Conservation (phyloP, 805 yeast species). For the Metschnikowia kofuensis region DNA sequence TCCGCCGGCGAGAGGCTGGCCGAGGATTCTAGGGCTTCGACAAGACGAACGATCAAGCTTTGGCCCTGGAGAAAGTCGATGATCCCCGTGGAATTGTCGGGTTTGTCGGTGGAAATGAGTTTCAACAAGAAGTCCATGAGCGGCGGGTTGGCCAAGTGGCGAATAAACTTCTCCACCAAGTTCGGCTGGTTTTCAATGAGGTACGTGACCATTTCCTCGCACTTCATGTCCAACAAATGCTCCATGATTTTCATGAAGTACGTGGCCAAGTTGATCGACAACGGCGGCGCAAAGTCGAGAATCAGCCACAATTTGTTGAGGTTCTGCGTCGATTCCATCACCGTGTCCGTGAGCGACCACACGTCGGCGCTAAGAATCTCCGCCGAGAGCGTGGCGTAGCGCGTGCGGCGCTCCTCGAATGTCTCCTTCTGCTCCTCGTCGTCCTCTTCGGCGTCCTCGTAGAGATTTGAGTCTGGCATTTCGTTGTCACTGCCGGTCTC, state of each 20-base stretch:
- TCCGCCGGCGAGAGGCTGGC: slow-evolving; percentile 20
- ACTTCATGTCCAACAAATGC: slow-evolving; percentile 46
- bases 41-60: slow-evolving; percentile 32
- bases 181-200: slow-evolving; percentile 42
- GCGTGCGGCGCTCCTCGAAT: slow-evolving; percentile 31
- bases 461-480: neutral
- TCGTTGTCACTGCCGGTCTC: slow-evolving; percentile 1
- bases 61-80: slow-evolving; percentile 44
- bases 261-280: slow-evolving; percentile 72
- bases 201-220: slow-evolving; percentile 46
- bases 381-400: slow-evolving; percentile 57
- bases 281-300: slow-evolving; percentile 62
- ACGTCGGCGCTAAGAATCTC: slow-evolving; percentile 89
- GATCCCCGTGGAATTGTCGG: slow-evolving; percentile 46
- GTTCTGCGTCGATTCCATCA: slow-evolving; percentile 69
- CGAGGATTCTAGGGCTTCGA: slow-evolving; percentile 29
- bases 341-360: slow-evolving; percentile 89
- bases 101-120: slow-evolving; percentile 45
- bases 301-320: slow-evolving; percentile 76
- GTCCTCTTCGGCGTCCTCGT: slow-evolving; percentile 4
- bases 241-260: slow-evolving; percentile 51
- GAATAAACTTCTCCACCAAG: slow-evolving; percentile 40
- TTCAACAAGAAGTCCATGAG: slow-evolving; percentile 45
- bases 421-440: slow-evolving; percentile 16
- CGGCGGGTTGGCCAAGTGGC: slow-evolving; percentile 45